Evolutionary conservation across 257 asterid species (phyloP).

Genomic region (Solanum chilense): DNA sequence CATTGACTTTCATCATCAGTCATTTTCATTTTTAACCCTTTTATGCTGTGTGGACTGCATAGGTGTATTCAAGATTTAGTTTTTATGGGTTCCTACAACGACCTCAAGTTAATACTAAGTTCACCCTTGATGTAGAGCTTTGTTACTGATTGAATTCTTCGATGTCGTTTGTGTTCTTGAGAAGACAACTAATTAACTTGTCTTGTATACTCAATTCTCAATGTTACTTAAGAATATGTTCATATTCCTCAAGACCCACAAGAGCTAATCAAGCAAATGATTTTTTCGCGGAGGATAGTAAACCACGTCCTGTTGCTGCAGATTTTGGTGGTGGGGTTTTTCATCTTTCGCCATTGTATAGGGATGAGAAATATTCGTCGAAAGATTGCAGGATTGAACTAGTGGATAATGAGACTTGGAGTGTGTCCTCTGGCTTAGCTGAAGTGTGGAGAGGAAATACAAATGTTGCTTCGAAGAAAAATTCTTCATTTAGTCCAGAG

Average conservation of each 20-base stretch:
- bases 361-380: constrained; percentile 10
- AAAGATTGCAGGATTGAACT: constrained; percentile 40
- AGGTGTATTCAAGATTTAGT: neutral
- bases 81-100: neutral
- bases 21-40: neutral
- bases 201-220: neutral
- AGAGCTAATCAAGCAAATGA: neutral
- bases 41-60: neutral
- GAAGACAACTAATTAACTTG: neutral
- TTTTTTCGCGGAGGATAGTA: neutral
- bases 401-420: constrained; percentile 61
- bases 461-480: constrained; percentile 2
- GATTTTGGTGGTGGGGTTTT: constrained; percentile 18
- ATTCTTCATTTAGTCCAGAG: constrained; percentile 4
- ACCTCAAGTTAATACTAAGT: neutral
- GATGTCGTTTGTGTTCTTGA: neutral
- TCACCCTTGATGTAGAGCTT: neutral
- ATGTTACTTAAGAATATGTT: neutral
- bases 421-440: constrained; percentile 50
- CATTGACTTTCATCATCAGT: neutral
- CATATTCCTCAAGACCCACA: neutral
- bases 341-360: constrained; percentile 47
- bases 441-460: constrained; percentile 43
- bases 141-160: neutral
- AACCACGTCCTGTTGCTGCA: neutral